These are phyloP conservation scores for Alopecurus myosuroides DNA, from an alignment of 176 grass and related monocot species.

Conservation along the genomic window DNA sequence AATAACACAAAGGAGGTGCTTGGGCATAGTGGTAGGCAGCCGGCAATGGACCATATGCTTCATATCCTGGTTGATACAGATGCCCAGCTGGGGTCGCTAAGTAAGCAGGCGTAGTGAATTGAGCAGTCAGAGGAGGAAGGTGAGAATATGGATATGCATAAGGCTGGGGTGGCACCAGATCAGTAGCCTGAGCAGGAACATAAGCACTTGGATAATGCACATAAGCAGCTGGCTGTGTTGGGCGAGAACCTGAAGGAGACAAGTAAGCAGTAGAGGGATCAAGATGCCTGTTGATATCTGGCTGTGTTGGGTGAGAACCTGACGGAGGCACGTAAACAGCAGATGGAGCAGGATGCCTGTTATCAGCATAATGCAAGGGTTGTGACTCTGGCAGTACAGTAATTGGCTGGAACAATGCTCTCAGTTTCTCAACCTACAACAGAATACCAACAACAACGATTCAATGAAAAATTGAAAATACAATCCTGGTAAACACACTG, in stretches of 20 bases:
- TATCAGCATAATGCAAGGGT: constrained; percentile 26
- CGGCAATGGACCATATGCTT: constrained; percentile 1
- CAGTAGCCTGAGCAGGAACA: neutral
- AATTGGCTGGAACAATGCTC: constrained; percentile 39
- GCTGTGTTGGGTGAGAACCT: neutral
- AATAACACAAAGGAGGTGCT: neutral
- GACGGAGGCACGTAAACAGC: neutral
- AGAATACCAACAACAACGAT: constrained; percentile 14
- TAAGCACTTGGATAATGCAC: constrained; percentile 11
- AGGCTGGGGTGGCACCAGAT: neutral
- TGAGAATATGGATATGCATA: constrained; percentile 19
- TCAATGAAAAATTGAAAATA: constrained; percentile 3
- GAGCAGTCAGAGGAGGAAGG: neutral
- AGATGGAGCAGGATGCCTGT: constrained; percentile 9
- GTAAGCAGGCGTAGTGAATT: neutral
- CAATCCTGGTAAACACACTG: neutral
- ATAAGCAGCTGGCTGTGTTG: constrained; percentile 13
- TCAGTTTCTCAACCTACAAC: constrained; percentile 54
- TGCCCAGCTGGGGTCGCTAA: neutral
- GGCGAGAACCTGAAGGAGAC: neutral
- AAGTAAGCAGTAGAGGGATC: neutral
- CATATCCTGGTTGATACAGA: constrained; percentile 18
- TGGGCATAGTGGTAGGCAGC: constrained; percentile 23
- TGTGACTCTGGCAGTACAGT: constrained; percentile 17
- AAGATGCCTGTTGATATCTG: constrained; percentile 3